Evolutionary conservation across 2,329 filamentous ascomycete genomes (phyloP).

Genomic region (Aspergillus sp.): DNA sequence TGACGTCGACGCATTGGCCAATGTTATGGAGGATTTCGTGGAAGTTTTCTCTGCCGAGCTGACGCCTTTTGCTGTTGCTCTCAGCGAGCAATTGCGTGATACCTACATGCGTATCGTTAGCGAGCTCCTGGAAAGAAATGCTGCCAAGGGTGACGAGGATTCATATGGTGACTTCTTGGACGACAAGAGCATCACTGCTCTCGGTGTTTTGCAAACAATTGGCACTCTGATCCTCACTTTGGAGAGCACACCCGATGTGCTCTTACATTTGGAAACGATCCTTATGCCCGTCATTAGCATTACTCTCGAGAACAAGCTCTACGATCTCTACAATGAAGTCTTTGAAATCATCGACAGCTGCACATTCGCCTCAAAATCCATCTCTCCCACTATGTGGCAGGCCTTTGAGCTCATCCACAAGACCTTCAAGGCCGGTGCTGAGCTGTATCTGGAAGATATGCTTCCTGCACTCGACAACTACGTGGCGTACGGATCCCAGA

Average conservation of each 20-base stretch:
- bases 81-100: constrained; percentile 93
- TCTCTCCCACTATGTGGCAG: constrained; percentile 97
- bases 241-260: constrained; percentile 93
- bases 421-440: constrained; percentile 94
- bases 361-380: constrained; percentile 94
- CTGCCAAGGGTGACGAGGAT: constrained; percentile 71
- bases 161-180: constrained; percentile 88
- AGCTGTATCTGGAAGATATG: constrained; percentile 98
- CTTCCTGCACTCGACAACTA: constrained; percentile 97
- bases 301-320: constrained; percentile 96
- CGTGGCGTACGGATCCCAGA: constrained; percentile 83
- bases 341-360: constrained; percentile 99
- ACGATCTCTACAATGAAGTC: constrained; percentile 95
- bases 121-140: constrained; percentile 84
- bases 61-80: constrained; percentile 92
- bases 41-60: constrained; percentile 97
- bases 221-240: constrained; percentile 94
- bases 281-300: constrained; percentile 96
- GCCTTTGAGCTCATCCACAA: constrained; percentile 95
- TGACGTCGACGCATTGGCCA: constrained; percentile 93
- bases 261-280: constrained; percentile 90
- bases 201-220: constrained; percentile 95
- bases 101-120: constrained; percentile 93
- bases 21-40: constrained; percentile 99
- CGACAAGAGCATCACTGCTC: constrained; percentile 96